These are phyloP conservation scores for Cyclospora cayetanensis DNA, from an alignment of 169 alveolate species.

Conservation along the genomic window DNA sequence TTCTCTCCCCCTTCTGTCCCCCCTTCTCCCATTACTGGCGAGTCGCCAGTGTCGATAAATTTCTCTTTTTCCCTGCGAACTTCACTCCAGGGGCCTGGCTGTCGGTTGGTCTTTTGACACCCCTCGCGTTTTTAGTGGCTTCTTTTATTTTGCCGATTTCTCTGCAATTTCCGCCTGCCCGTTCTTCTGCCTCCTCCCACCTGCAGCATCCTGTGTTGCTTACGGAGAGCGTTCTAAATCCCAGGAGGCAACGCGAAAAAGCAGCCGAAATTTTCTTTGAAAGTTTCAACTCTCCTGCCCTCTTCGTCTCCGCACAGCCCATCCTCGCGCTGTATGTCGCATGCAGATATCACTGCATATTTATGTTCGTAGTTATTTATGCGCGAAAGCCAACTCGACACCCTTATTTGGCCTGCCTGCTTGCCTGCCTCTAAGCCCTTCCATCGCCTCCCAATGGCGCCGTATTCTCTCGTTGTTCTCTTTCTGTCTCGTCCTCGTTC, in stretches of 20 bases:
- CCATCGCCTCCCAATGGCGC: neutral
- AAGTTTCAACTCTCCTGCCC: slow-evolving; percentile 76
- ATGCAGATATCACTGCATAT: neutral
- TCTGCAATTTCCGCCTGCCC: neutral
- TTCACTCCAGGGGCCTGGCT: neutral
- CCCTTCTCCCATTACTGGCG: neutral
- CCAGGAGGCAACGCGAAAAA: slow-evolving; percentile 97
- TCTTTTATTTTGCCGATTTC: neutral
- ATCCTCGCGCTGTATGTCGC: slow-evolving; percentile 81
- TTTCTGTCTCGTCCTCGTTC: slow-evolving; percentile 2
- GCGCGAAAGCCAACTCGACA: too few species aligned
- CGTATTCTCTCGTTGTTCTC: neutral
- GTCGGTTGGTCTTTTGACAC: neutral
- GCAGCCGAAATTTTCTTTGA: slow-evolving; percentile 97
- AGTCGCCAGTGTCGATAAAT: too few species aligned
- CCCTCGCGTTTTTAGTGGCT: neutral
- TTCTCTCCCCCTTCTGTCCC: neutral
- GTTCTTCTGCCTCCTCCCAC: neutral
- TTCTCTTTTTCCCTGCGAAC: neutral
- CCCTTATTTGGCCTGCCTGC: too few species aligned
- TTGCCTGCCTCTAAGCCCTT: neutral
- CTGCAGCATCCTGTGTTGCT: slow-evolving; percentile 95
- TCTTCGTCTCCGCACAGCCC: slow-evolving; percentile 90
- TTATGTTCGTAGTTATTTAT: neutral
- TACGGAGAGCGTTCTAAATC: slow-evolving; percentile 99